A percentile compares a stretch with the other conserved stretches of the same genome.
phyloP scores from a whole-genome alignment of 2,329 filamentous ascomycete genomes.

The Penicillium concentricum region DNA sequence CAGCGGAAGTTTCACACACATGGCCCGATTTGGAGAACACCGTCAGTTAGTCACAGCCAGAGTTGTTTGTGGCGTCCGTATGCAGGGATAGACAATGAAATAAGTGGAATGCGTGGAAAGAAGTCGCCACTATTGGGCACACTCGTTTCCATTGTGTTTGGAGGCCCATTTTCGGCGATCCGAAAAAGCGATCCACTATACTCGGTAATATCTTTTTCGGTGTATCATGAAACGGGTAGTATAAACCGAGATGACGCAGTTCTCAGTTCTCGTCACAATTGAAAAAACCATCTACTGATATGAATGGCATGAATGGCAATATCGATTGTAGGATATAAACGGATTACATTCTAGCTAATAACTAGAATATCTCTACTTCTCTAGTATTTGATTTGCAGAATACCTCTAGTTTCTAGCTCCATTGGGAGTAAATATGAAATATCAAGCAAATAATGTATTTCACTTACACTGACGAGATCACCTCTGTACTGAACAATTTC shows the following conservation, averaged over 20 bases:
- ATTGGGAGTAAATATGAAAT: not conserved
- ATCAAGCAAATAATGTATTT: no score
- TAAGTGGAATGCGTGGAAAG: not conserved
- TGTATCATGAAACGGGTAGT: not conserved
- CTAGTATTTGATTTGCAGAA: not conserved
- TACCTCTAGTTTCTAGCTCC: not conserved
- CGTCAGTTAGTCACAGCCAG: not conserved
- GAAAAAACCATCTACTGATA: not conserved
- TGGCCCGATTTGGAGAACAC: not conserved
- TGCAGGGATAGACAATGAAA: not conserved
- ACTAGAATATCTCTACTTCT: not conserved
- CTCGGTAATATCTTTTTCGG: not conserved
- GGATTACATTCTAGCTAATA: not conserved
- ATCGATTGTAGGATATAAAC: not conserved
- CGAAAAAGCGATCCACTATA: not conserved
- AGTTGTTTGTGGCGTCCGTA: not conserved
- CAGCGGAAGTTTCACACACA: slow-evolving; percentile 12
- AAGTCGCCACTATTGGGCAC: slow-evolving; percentile 8
- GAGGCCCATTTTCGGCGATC: slow-evolving; percentile 1
- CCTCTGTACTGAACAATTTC: no score
- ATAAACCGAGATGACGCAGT: not conserved
- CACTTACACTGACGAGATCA: no score
- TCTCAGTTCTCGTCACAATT: not conserved
- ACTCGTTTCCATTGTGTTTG: not conserved
- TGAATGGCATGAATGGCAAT: not conserved